phyloP scores from a whole-genome alignment of 1,284 basidiomycete genomes.

The Volvariella surrecta region DNA sequence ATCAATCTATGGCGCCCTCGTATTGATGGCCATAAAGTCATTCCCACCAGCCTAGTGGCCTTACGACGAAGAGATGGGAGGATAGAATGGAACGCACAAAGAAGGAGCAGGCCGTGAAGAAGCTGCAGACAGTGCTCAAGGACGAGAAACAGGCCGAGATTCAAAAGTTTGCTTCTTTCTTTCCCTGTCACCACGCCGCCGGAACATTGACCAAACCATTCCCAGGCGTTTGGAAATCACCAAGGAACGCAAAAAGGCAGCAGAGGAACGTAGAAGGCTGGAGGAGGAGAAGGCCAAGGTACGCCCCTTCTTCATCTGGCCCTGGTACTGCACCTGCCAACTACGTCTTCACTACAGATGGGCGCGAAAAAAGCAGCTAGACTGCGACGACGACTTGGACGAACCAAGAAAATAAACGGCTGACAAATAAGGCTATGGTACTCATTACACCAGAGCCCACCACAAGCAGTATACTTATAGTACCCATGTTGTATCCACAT shows the following conservation, averaged over 20 bases:
- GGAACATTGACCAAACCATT: conserved; percentile 1
- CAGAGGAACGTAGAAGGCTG: conserved; percentile 59
- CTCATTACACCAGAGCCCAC: conserved; percentile 3
- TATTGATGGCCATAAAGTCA: conserved; percentile 33
- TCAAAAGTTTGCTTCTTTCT: conserved; percentile 34
- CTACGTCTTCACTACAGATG: conserved; percentile 41
- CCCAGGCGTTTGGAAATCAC: conserved; percentile 59
- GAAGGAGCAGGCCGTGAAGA: conserved; percentile 59
- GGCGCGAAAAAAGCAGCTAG: conserved; percentile 69
- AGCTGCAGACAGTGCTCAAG: conserved; percentile 61
- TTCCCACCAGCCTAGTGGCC: conserved; percentile 53
- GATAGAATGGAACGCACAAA: conserved; percentile 61
- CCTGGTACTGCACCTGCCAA: too few species aligned
- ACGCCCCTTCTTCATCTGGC: conserved; percentile 12
- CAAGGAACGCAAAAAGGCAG: conserved; percentile 56
- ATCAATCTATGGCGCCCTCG: conserved; percentile 9
- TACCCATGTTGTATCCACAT: conserved; percentile 76
- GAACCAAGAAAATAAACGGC: conserved; percentile 71
- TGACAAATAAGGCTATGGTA: conserved; percentile 21
- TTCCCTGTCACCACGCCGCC: conserved; percentile 3
- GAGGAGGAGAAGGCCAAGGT: conserved; percentile 72
- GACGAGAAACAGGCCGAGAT: conserved; percentile 67
- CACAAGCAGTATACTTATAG: conserved; percentile 33
- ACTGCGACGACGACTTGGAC: conserved; percentile 58
- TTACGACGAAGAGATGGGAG: conserved; percentile 60